phyloP scores from a whole-genome alignment of 2,329 filamentous ascomycete species.

The Claviceps sp. region DNA sequence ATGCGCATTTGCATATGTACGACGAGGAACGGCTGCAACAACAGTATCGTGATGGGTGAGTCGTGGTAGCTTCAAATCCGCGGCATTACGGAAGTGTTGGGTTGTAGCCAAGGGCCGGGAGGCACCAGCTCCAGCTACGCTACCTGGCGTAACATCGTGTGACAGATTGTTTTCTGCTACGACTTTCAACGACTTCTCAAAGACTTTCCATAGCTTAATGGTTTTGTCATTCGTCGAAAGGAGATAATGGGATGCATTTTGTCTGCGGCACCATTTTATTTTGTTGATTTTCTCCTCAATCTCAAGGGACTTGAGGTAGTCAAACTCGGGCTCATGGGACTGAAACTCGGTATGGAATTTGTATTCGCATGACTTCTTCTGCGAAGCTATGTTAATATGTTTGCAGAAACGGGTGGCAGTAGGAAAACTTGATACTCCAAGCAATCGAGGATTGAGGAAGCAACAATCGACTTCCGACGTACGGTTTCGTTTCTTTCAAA shows the following conservation, averaged over 20 bases:
- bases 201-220: conserved; percentile 99
- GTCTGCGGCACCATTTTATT: conserved; percentile 98
- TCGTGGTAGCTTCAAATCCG: conserved; percentile 82
- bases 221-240: conserved; percentile 99
- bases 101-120: conserved; percentile 55
- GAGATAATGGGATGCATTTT: conserved; percentile 96
- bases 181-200: conserved; percentile 97
- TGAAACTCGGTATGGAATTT: conserved; percentile 99
- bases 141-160: conserved; percentile 74
- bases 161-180: conserved; percentile 98
- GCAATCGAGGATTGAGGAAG: not conserved
- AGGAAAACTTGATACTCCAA: not conserved
- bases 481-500: conserved; percentile 95
- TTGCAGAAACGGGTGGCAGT: not conserved
- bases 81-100: conserved; percentile 63
- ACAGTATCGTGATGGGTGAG: conserved; percentile 98
- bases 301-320: conserved; percentile 97
- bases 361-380: conserved; percentile 99
- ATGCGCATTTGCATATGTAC: conserved; percentile 95
- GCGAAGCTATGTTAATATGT: conserved; percentile 5
- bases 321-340: conserved; percentile 98
- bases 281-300: conserved; percentile 99
- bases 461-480: conserved; percentile 19
- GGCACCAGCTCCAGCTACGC: conserved; percentile 59
- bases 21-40: conserved; percentile 85